Evolutionary conservation across 2,329 filamentous ascomycete species (phyloP), one percentile per base, ranked within the genome.

Genomic region (Phialophora tarda): DNA sequence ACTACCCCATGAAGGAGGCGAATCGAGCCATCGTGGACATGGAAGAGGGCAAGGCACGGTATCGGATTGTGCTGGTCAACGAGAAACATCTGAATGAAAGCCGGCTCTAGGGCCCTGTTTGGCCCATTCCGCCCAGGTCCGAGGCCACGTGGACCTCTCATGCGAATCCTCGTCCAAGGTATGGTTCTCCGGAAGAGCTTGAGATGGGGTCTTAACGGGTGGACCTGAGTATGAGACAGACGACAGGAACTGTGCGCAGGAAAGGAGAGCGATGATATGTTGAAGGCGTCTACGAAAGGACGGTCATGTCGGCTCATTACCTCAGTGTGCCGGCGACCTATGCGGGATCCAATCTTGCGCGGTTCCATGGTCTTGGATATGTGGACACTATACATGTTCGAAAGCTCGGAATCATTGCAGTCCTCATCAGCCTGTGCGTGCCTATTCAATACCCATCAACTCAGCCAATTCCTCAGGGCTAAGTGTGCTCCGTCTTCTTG

Each of bases 61-160:
- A 82, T 75, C 72, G 81, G 30, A 82, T 79, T 75, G 80, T 82
- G 26, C 66, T 83, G 69, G 75, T 78, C 12, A 82, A 82, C 74
- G 70, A 72, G 59, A 64, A 67, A 26, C 56, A 68, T 57, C 21
- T 59, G 23, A 53, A 54, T 48, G 59, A 53, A 23, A 61, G 59
- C 23, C 48, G 59, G 6, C 48, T 53, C n/a, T 51, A 53, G 41
- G 21, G 17, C 38, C 38, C n/a, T 23, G 30, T 7, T 23, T 23
- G 48, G 14, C 48, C n/a, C 14, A n/a, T 21, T 41, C 6, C 38
- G 6, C 38, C 5, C 21, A n/a, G 17, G 14, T 44, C 38, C 2
- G 14, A 44, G 2, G 38, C 14, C 38, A 44, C 17, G 14, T n/a
- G 17, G 38, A 44, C 17, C 17, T 44, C 14, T n/a, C 38, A 44